A percentile compares a stretch with the other conserved stretches of the same genome.
phyloP scores from a whole-genome alignment of 306 rosid genomes.

The Oxytropis ochrocephala region DNA sequence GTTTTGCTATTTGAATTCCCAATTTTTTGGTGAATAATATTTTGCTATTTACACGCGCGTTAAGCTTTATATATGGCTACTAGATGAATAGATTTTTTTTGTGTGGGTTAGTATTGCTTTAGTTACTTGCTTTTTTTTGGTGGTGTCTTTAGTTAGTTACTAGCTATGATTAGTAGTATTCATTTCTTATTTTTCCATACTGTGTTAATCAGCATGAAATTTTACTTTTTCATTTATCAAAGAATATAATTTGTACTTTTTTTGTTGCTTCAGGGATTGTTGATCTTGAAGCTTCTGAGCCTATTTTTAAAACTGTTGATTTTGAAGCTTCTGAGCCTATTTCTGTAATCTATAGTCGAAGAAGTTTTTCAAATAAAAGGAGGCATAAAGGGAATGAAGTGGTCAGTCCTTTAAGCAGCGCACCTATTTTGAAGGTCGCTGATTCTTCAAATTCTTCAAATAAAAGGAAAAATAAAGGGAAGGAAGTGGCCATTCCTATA shows the following conservation, averaged over 20 bases:
- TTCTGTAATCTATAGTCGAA: constrained; percentile 34
- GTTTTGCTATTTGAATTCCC: background rate
- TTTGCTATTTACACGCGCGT: no score
- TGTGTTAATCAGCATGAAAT: background rate
- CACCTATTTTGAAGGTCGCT: background rate
- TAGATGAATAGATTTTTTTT: background rate
- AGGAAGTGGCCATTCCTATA: constrained; percentile 20
- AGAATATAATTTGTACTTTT: no score
- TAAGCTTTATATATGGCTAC: background rate
- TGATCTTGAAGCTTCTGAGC: constrained; percentile 28
- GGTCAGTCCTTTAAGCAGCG: constrained; percentile 16
- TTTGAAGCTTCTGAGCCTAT: constrained; percentile 29
- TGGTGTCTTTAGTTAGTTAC: background rate
- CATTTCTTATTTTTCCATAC: background rate
- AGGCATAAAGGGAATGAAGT: background rate
- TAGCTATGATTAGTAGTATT: background rate
- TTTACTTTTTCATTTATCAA: background rate
- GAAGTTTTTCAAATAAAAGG: constrained; percentile 26
- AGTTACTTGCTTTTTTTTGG: no score
- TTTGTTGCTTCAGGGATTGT: constrained; percentile 21
- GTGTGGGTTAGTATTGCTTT: no score
- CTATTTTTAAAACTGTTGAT: constrained; percentile 18
- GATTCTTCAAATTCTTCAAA: no score
- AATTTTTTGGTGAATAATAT: background rate
- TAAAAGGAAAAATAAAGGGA: constrained; percentile 29